Evolutionary conservation across 2,329 filamentous ascomycete genomes (phyloP), one percentile per base, ranked within the genome.

Genomic region (Colletotrichum falcatum): DNA sequence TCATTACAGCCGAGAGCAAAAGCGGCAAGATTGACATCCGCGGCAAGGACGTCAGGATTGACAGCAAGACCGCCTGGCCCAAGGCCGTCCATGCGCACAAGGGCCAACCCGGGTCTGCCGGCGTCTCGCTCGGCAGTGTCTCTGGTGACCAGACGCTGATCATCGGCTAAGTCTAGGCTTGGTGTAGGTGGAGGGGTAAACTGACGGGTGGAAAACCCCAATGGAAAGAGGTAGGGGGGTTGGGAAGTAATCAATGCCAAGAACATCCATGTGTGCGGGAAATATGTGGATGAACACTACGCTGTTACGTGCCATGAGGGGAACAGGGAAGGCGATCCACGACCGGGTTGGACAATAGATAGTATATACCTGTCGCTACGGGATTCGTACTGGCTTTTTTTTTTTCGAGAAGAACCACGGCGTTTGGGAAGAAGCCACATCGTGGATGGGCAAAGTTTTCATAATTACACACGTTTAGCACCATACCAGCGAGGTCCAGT

Each of bases 1-100:
- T 73, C 26, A 76, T 88, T 42, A 71, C 71, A 12, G 81, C 83
- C 16, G 66, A 79, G 68, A 80, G 81, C 23, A 77, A 84, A 20
- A 81, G 81, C 30, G 86, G 86, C 2, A 72, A 65, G 12, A 77
- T 87, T 37, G 63, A 69, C 2, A 77, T 84, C 9, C 71, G 61
- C 26, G 87, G 87, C 18, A 78, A 82, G 49, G 85, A 80, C 20
- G 79, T 89, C 16, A 72, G 78, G 61, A 73, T 83, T 26, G 75
- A 79, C 11, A 76, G 75, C n/a, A 80, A 78, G 6, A 66, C 60
- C 2, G 76, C 80, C 72, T 83, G 80, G 80, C 55, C 83, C 44
- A 76, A 76, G 20, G 70, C 79, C 54, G 77, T 78, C 37, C 75
- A 77, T 9, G 73, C 81, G 1, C 76, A 76, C 58, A 72, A 74